phyloP scores from a whole-genome alignment of 2,329 filamentous ascomycete species.

The Colletotrichum lindemuthianum region DNA sequence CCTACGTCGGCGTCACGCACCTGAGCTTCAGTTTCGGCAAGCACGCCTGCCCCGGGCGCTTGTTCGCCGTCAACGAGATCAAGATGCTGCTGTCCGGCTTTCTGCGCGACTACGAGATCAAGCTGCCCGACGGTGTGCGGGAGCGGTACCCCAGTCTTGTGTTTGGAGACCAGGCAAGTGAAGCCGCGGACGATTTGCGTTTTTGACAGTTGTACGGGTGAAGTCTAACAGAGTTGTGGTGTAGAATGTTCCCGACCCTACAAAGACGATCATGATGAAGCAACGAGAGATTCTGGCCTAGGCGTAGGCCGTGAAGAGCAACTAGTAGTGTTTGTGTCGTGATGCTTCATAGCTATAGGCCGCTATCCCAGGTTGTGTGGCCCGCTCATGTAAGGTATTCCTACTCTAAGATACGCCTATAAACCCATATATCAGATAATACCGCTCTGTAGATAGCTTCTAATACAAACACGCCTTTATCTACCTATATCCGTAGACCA shows the following conservation, averaged over 20 bases:
- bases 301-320: too few relatives aligned
- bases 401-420: too few relatives aligned
- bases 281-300: too few relatives aligned
- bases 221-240: not conserved
- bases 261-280: conserved; percentile 1
- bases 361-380: too few relatives aligned
- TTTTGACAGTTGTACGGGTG: not conserved
- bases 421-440: too few relatives aligned
- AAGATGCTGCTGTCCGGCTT: conserved; percentile 54
- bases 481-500: too few relatives aligned
- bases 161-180: conserved; percentile 3
- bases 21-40: conserved; percentile 50
- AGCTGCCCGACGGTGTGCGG: conserved; percentile 41
- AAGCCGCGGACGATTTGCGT: too few relatives aligned
- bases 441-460: too few relatives aligned
- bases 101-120: conserved; percentile 52
- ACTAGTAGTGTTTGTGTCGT: too few relatives aligned
- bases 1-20: conserved; percentile 47
- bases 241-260: conserved; percentile 4
- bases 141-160: conserved; percentile 3
- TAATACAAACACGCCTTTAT: too few relatives aligned
- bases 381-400: too few relatives aligned
- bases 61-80: conserved; percentile 57
- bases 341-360: too few relatives aligned
- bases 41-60: conserved; percentile 54